Conservation (phyloP, 768 basidiomycete genomes). For the Megacollybia marginata region DNA sequence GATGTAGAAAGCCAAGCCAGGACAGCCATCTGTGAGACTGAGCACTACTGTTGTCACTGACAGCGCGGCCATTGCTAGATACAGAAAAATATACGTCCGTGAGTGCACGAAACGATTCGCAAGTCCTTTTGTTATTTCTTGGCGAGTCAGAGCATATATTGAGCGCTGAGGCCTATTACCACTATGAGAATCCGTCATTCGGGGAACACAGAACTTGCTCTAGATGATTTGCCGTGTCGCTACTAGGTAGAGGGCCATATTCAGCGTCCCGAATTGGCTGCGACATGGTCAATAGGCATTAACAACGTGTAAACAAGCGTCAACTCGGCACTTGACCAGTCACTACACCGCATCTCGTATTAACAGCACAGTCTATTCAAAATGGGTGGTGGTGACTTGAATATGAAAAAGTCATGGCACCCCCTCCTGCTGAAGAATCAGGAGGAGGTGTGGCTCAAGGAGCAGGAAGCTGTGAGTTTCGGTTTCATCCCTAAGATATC, state of each 20-base stretch:
- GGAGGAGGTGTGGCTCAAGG: constrained; percentile 98
- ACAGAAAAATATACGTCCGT: constrained; percentile 78
- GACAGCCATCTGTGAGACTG: constrained; percentile 78
- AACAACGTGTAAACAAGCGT: background rate
- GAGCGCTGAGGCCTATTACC: constrained; percentile 63
- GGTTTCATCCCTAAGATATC: background rate
- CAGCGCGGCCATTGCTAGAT: constrained; percentile 82
- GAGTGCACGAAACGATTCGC: constrained; percentile 91
- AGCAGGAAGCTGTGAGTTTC: constrained; percentile 83
- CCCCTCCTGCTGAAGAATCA: constrained; percentile 97
- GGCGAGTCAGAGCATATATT: constrained; percentile 77
- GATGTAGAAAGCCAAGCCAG: constrained; percentile 81
- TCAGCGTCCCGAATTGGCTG: constrained; percentile 27
- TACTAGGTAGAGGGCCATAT: constrained; percentile 9
- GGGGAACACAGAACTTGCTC: too few species aligned
- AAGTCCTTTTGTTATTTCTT: constrained; percentile 77
- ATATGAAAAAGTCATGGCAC: constrained; percentile 99
- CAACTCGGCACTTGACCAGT: background rate
- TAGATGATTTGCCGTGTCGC: too few species aligned
- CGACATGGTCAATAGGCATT: constrained; percentile 23
- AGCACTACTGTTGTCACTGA: constrained; percentile 83
- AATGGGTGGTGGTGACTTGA: constrained; percentile 98
- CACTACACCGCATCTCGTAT: background rate
- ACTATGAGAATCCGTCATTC: background rate
- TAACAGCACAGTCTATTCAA: constrained; percentile 30